phyloP scores from a whole-genome alignment of 1,284 basidiomycete species.

The Fomes fomentarius region DNA sequence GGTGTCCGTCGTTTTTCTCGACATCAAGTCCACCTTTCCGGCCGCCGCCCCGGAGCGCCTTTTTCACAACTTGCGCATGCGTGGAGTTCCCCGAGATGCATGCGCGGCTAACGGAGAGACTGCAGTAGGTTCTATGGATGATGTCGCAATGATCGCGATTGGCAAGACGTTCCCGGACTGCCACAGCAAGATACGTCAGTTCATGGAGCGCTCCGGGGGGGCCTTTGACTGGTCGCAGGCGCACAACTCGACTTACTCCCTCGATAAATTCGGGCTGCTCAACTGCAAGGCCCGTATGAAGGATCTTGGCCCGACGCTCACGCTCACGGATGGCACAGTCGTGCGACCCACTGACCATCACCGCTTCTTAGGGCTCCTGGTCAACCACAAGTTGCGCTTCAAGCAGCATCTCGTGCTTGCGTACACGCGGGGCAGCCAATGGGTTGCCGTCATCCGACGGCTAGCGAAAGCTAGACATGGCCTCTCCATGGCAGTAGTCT shows the following conservation, averaged over 20 bases:
- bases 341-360: constrained; percentile 13
- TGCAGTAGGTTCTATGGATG: constrained; percentile 36
- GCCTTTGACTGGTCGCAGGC: constrained; percentile 26
- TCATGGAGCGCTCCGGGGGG: constrained; percentile 15
- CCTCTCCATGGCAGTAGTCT: neutral
- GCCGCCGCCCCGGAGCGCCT: constrained; percentile 34
- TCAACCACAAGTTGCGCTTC: constrained; percentile 40
- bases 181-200: constrained; percentile 11
- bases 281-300: constrained; percentile 5
- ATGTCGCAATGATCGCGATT: constrained; percentile 21
- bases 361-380: constrained; percentile 39
- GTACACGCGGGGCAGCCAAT: constrained; percentile 33
- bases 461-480: constrained; percentile 21
- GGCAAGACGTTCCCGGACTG: constrained; percentile 21
- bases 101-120: constrained; percentile 14
- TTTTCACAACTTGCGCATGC: constrained; percentile 34
- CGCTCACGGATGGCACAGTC: constrained; percentile 8
- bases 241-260: constrained; percentile 30
- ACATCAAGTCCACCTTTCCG: constrained; percentile 45
- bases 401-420: constrained; percentile 34
- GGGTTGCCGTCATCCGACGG: constrained; percentile 25
- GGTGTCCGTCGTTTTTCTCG: constrained; percentile 38
- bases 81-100: constrained; percentile 31
- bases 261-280: constrained; percentile 30
- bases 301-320: constrained; percentile 14